Evolutionary conservation across 108 stramenopile species (phyloP).

Genomic region (Chaetoceros tenuissimus): DNA sequence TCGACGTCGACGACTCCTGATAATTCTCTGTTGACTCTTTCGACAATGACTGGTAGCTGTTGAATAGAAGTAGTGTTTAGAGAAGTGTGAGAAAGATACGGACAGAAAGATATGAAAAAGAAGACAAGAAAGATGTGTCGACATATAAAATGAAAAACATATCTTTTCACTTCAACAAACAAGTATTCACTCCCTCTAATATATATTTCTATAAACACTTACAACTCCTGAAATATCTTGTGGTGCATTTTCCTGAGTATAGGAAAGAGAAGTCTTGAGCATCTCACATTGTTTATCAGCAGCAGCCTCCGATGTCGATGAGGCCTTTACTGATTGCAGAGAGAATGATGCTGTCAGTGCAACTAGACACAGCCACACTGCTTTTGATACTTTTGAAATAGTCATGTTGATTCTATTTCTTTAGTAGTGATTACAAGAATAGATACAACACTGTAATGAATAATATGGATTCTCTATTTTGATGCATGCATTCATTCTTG

Average conservation of each 20-base stretch:
- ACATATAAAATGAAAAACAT: not conserved
- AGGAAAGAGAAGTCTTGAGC: conserved; percentile 58
- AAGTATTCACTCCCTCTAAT: too few relatives aligned
- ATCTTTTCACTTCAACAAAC: not conserved
- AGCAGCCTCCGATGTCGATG: too few relatives aligned
- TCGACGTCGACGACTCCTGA: conserved; percentile 81
- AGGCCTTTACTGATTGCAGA: too few relatives aligned
- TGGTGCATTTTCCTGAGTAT: conserved; percentile 74
- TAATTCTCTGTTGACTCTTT: conserved; percentile 66
- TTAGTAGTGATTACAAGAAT: too few relatives aligned
- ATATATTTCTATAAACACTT: too few relatives aligned
- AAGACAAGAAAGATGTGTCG: not conserved
- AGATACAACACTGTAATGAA: too few relatives aligned
- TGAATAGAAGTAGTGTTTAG: not conserved
- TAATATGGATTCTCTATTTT: too few relatives aligned
- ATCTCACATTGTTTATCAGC: conserved; percentile 77
- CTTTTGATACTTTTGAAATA: too few relatives aligned
- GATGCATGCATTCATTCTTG: too few relatives aligned
- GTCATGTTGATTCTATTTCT: too few relatives aligned
- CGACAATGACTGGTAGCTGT: conserved; percentile 60
- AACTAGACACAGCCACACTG: too few relatives aligned
- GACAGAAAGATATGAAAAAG: not conserved
- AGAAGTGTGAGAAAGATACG: not conserved
- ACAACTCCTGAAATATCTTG: conserved; percentile 75
- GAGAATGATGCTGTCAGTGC: too few relatives aligned